These are phyloP conservation scores for Colletotrichum costaricense DNA, from an alignment of 2,329 filamentous ascomycete species.

Conservation along the genomic window DNA sequence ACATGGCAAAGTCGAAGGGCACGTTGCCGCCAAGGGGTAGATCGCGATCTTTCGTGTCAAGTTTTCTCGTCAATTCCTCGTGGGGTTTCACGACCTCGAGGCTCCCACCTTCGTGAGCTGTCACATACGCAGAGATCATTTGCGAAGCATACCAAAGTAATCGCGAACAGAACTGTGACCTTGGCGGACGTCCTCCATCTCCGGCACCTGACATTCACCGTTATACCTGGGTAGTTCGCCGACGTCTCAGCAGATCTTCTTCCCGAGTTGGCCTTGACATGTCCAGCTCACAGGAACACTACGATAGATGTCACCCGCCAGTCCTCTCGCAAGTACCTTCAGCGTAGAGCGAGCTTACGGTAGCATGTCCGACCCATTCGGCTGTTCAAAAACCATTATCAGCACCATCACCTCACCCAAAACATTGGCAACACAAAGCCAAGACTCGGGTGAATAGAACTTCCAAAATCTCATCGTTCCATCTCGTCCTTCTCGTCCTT, in stretches of 20 bases:
- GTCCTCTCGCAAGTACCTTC: neutral
- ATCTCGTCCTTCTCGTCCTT: neutral
- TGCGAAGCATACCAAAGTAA: neutral
- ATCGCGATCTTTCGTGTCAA: neutral
- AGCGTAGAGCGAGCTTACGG: neutral
- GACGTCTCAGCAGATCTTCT: neutral
- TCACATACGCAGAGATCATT: neutral
- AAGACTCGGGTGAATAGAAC: neutral
- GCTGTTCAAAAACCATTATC: neutral
- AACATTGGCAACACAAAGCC: neutral
- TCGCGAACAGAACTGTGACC: neutral
- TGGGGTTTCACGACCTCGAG: neutral
- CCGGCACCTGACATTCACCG: neutral
- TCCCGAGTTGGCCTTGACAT: neutral
- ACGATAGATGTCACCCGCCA: neutral
- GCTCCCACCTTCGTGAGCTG: neutral
- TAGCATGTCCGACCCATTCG: neutral
- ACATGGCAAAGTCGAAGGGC: conserved; percentile 14
- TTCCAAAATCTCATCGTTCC: neutral
- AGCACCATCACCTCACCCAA: neutral
- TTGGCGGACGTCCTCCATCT: neutral
- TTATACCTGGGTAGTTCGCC: neutral
- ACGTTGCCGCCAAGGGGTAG: neutral
- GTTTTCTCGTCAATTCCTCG: neutral
- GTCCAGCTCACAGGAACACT: neutral